A percentile compares a stretch with the other conserved stretches of the same genome.
Conservation (phyloP, 139 green algal species). For the Coelastrella sp. region DNA sequence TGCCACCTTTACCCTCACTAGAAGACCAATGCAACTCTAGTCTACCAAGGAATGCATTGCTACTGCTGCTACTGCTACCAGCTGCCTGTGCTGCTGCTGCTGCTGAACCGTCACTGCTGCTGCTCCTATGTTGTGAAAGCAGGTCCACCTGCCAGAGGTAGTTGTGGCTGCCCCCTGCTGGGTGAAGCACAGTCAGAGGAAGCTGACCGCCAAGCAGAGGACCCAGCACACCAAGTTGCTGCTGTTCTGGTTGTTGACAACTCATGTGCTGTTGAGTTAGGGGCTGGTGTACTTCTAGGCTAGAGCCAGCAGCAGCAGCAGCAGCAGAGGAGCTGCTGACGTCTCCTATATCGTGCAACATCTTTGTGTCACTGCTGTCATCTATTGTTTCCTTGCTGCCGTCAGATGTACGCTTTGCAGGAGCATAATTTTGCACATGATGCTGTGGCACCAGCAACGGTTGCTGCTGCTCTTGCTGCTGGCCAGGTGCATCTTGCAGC, state of each 20-base stretch:
- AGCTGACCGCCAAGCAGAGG: background rate
- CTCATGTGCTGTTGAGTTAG: conserved; percentile 3
- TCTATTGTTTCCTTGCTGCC: background rate
- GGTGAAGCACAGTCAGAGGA: background rate
- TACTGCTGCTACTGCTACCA: conserved; percentile 4
- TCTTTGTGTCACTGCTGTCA: conserved; percentile 4
- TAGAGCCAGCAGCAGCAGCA: background rate
- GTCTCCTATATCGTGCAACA: conserved; percentile 9
- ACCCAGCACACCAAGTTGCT: conserved; percentile 14
- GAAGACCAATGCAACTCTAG: conserved; percentile 34
- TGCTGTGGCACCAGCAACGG: background rate
- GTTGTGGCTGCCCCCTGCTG: conserved; percentile 19
- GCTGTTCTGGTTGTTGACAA: background rate
- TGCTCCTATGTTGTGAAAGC: background rate
- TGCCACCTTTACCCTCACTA: background rate
- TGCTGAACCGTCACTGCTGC: background rate
- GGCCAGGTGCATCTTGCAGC: background rate
- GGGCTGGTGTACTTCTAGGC: background rate
- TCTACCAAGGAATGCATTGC: conserved; percentile 1
- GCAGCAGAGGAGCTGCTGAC: background rate
- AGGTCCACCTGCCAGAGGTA: conserved; percentile 36
- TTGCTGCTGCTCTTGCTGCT: conserved; percentile 42
- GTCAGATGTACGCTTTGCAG: background rate
- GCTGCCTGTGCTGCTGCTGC: conserved; percentile 20
- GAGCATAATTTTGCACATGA: no score